These are phyloP conservation scores for Roridomyces roridus DNA, from an alignment of 768 basidiomycete species.

Conservation along the genomic window DNA sequence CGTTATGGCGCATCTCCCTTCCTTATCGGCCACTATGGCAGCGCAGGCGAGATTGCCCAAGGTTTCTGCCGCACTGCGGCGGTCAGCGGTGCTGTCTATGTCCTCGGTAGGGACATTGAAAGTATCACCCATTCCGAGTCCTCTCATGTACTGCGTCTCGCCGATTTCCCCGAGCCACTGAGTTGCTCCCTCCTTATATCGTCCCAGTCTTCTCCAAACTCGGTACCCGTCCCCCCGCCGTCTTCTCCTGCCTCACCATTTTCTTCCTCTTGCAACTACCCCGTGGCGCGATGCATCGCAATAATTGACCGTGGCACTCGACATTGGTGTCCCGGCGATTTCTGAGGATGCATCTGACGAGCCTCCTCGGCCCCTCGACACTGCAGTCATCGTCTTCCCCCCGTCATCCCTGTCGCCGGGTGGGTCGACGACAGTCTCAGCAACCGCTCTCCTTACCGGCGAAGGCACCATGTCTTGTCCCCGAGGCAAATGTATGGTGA, in stretches of 20 bases:
- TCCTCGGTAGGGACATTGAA: conserved; percentile 61
- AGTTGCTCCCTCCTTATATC: conserved; percentile 62
- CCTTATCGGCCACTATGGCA: conserved; percentile 94
- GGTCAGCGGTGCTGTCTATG: conserved; percentile 77
- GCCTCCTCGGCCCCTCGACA: conserved; percentile 48
- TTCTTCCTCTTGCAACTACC: background rate
- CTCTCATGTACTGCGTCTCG: conserved; percentile 55
- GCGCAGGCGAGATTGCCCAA: conserved; percentile 90
- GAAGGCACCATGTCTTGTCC: conserved; percentile 79
- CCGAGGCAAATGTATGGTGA: conserved; percentile 66
- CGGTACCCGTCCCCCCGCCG: conserved; percentile 24
- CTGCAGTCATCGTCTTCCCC: conserved; percentile 76
- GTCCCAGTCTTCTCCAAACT: conserved; percentile 37
- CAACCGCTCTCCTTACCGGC: conserved; percentile 72
- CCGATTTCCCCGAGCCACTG: conserved; percentile 66
- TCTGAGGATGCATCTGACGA: conserved; percentile 23
- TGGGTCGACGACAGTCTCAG: conserved; percentile 55
- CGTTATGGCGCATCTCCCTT: conserved; percentile 85
- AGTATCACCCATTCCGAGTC: conserved; percentile 27
- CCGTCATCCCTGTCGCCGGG: conserved; percentile 59
- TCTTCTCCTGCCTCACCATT: background rate
- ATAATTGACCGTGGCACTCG: conserved; percentile 51
- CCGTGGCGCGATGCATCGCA: conserved; percentile 56
- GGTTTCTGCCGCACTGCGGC: conserved; percentile 90
- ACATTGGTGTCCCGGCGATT: conserved; percentile 15